Base-by-base conservation (phyloP, 1,284 basidiomycete species). In the Termitomyces sp. region DNA sequence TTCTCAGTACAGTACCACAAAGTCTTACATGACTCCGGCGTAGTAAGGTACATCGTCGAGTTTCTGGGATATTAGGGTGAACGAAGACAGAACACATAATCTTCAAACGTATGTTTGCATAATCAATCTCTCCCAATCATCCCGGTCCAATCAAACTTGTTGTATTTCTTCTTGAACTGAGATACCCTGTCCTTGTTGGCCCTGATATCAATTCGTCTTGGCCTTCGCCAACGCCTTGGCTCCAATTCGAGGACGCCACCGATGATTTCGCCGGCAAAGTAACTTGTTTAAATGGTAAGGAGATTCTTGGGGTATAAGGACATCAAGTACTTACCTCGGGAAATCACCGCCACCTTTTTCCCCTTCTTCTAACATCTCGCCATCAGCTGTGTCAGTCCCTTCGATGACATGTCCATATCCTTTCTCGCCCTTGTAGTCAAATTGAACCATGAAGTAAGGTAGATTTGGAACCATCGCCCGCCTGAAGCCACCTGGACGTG, bases 391-490 rank as follows among this genome's bases (percentile, higher is more conserved):
- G 24, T 82, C 85, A 1, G 83, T 81, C 1, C 94, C 94, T 68
- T 98, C 94, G 58, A 98, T 96, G 55, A 98, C 90, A 70, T 99
- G 97, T 0, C 97, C 97, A 67, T 94, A 99, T 1, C 94, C 94
- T 68, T 92, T 94, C 71, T 96, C 93, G 30, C 96, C 95, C 65
- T 94, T 95, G 73, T 99, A 83, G 72, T 99, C 97, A 73, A 95
- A 99, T 65, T 94, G 91, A 1, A 99, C 90, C 88, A 95, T 95
- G 68, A 99, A 99, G 73, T 99, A 99, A 0, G 97, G 97, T 42
- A 99, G 73, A 64, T 98, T 94, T 1, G 95, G 86, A 5, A 99
- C 96, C 86, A 99, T 90, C 36, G 90, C 85, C 1, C 94, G 81
- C 45, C 94, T 77, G 75, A 97, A 97, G 3, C 93, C 93, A 21